Evolutionary conservation across 2,329 filamentous ascomycete genomes (phyloP), one percentile per base, ranked within the genome.

Genomic region (Pseudogymnoascus sp.): DNA sequence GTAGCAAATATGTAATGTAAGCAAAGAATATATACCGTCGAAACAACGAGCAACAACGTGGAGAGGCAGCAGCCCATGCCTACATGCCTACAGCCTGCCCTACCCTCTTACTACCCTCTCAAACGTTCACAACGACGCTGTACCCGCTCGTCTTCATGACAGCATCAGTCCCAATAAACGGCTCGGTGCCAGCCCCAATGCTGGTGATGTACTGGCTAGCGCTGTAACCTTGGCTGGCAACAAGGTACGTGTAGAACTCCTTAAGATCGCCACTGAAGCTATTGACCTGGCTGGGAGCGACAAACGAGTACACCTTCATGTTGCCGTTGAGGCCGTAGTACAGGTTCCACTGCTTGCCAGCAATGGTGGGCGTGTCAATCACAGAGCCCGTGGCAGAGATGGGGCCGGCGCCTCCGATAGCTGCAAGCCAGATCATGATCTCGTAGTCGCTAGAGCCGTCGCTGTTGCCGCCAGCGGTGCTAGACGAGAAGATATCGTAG

Each of bases 351-450:
- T 69, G 72, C 31, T 74, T 71, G 40, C 82, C 83, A 39, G 72
- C 81, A 62, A 87, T 76, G 10, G 75, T 82, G 10, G 79, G 75
- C 0, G 77, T 83, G 2, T 79, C 82, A 65, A 86, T 76, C 5
- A 81, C 67, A 15, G 73, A 75, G 59, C 83, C 82, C 33, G 77
- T 80, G 61, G 74, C 71, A 60, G 78, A 79, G 68, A 87, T 84
- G 25, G 83, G 82, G 4, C 82, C 82, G 1, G 81, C 82, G 59
- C 80, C 79, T 27, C 80, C 82, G 48, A 85, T 72, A 31, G 81
- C 81, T 3, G 74, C 78, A 27, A 83, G 74, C 85, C 85, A 88
- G 66, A 88, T 78, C 85, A 88, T 88, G 67, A 87, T 76, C 72
- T 87, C 85, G 69, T 83, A 86, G 67, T 82, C 75, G n/a, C 77